Base-by-base conservation (phyloP, 1,284 basidiomycete species). In the Cutaneotrichosporon mucoides region DNA sequence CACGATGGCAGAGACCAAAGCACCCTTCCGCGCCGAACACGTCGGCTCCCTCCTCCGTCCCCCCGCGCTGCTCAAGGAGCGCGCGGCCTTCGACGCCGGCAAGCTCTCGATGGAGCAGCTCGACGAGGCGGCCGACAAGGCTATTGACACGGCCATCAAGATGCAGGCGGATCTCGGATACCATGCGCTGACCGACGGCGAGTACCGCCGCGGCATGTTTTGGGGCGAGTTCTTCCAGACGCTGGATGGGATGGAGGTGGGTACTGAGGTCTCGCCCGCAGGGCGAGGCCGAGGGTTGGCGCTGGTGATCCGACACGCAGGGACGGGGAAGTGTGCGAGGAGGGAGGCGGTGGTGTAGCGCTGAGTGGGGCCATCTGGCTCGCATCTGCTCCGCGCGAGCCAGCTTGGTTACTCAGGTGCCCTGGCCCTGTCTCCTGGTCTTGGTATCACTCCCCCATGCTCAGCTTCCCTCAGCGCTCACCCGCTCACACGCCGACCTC, bases 191-290 rank as follows among this genome's bases (percentile, higher is more conserved):
- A 76, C 76, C 8, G 78, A 79, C 56, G 79, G 79, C 45, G 79
- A 80, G 66, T 79, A 75, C 59, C 55, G 64, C 67, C 70, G 61
- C 38, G 68, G 60, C 52, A 62, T 62, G 60, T 72, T 73, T 63
- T 74, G 67, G 66, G 83, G 85, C 56, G 83, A 83, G 12, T 83
- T 85, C 16, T 86, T 84, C 68, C 82, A 86, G 64, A 85, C 79
- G 62, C 74, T 85, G 61, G 82, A 86, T 47, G 86, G 88, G 46
- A 86, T 87, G 81, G 54, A 55, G 53, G 53, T 50, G 6, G 12
- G 2, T n/a, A n/a, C n/a, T n/a, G n/a, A n/a, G n/a, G n/a, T n/a
- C n/a, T n/a, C n/a, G n/a, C n/a, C n/a, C n/a, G n/a, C n/a, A n/a
- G n/a, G n/a, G n/a, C n/a, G n/a, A n/a, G n/a, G n/a, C n/a, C n/a